These are phyloP conservation scores for Pseudopyrenochaeta lycopersici DNA, from an alignment of 2,329 filamentous ascomycete genomes.

Conservation along the genomic window DNA sequence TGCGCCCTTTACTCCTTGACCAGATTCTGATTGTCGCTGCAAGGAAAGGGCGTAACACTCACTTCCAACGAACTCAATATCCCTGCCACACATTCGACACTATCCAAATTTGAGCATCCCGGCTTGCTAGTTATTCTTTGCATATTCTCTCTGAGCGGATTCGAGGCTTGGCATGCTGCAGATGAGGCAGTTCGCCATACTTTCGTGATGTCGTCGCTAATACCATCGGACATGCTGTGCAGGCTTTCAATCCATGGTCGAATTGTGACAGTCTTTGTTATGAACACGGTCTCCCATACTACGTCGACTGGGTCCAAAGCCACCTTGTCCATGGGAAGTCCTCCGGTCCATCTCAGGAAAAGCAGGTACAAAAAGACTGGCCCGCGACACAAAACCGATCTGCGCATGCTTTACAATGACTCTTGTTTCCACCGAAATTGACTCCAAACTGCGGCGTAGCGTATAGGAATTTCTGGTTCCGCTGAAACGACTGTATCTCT, in stretches of 20 bases:
- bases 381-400: neutral
- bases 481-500: neutral
- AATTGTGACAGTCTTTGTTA: neutral
- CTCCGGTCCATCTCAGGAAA: neutral
- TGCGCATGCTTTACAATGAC: neutral
- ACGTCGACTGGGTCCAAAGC: neutral
- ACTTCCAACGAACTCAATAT: neutral
- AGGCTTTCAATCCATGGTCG: neutral
- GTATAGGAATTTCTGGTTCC: neutral
- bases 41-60: neutral
- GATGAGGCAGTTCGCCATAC: neutral
- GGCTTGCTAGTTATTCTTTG: neutral
- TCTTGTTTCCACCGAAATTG: neutral
- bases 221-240: neutral
- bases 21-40: neutral
- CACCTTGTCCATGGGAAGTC: neutral
- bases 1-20: neutral
- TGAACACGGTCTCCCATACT: neutral
- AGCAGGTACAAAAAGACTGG: neutral
- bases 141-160: too few relatives aligned
- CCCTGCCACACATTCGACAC: neutral
- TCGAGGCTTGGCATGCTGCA: neutral
- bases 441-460: neutral
- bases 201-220: neutral
- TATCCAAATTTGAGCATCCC: neutral